Evolutionary conservation across 225 moss, liverwort and hornwort genomes (phyloP), one percentile per base, ranked within the genome.

Genomic region (Sphagnum contortum): DNA sequence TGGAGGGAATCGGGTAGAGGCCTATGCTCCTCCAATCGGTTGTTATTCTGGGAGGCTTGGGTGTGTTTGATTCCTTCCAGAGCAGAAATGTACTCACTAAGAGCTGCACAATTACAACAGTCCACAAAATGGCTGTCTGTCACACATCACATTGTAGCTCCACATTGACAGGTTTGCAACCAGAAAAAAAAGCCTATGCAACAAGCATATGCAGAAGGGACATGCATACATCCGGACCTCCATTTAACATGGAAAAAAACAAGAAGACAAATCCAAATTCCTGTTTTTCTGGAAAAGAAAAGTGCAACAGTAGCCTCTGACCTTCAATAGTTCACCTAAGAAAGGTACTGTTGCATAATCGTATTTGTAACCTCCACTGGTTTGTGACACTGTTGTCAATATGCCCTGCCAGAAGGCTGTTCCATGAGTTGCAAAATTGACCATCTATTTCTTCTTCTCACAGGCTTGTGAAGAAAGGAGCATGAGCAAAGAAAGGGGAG

Each of bases 301-400:
- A 29, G 29, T 29, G 29, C 29, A 29, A 29, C 29, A 29, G 29
- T 1, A 29, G 55, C 11, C 4, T 9, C 55, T 4, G 73, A 92
- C 90, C 90, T 96, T 98, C 3, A 91, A 68, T 14, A 83, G 14
- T 74, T 98, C 93, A 54, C 85, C 87, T 12, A 98, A 72, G 68
- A 98, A 84, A 56, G 96, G 96, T 57, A 98, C 76, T 2, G 96
- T 98, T 51, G 87, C 83, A 69, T 85, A 93, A 61, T 98, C 90
- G 68, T 91, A 98, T 45, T 64, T 73, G 61, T 91, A 98, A 3
- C 64, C 69, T 62, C 96, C 86, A 69, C 78, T 58, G 52, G 68
- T 82, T 75, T 98, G 96, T 71, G 93, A 98, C 9, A 98, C 56
- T 3, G 93, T 93, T 56, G 93, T 91, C 63, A 98, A 68, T 57